Conservation (phyloP, 2,329 filamentous ascomycete species). For the Corynespora cassiicola region DNA sequence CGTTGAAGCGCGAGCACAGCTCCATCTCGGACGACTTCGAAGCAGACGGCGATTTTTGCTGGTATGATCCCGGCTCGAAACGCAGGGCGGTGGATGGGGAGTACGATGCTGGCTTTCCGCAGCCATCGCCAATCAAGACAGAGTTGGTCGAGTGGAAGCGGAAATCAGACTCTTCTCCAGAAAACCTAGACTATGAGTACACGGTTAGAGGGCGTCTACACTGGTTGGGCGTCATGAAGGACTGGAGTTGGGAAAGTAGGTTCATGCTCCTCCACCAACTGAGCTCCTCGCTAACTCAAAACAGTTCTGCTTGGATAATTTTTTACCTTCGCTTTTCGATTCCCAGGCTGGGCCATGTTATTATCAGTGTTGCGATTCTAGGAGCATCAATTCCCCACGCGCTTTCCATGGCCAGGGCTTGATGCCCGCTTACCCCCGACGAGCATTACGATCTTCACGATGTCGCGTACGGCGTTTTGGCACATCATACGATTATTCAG, state of each 20-base stretch:
- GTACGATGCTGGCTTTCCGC: conserved; percentile 15
- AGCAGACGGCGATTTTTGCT: conserved; percentile 25
- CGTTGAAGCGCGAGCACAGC: conserved; percentile 32
- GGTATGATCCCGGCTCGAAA: conserved; percentile 32
- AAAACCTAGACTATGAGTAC: conserved; percentile 62
- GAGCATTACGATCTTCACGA: conserved; percentile 7
- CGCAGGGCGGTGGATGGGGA: conserved; percentile 23
- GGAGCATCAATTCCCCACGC: neutral
- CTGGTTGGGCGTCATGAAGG: conserved; percentile 75
- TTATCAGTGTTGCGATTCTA: neutral
- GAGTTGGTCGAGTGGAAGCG: conserved; percentile 35
- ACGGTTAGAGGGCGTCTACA: conserved; percentile 71
- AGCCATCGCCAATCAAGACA: conserved; percentile 20
- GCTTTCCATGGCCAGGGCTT: neutral
- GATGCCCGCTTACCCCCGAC: neutral
- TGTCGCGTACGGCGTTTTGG: neutral
- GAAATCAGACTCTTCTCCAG: conserved; percentile 22
- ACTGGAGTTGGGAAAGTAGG: conserved; percentile 76
- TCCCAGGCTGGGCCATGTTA: no score
- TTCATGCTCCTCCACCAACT: conserved; percentile 11
- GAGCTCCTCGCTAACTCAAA: conserved; percentile 10
- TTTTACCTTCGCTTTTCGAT: no score
- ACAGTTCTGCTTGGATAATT: conserved; percentile 31
- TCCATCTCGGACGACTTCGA: conserved; percentile 22
- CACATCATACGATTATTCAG: neutral